These are phyloP conservation scores for Rosa persica DNA, from an alignment of 306 rosid genomes.

Conservation along the genomic window DNA sequence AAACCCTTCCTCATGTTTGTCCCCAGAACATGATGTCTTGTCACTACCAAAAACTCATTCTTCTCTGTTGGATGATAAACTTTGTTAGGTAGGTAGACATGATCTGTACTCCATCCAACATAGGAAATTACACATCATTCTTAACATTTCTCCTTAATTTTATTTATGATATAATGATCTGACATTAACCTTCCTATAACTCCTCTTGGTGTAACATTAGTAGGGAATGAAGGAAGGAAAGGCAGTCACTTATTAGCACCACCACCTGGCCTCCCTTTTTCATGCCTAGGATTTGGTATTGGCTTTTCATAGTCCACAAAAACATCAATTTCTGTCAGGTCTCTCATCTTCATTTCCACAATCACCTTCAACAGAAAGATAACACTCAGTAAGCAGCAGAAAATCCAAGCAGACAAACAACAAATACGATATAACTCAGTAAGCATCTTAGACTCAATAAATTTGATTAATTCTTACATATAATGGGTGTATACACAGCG, in stretches of 20 bases:
- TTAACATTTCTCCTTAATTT: background rate
- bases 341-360: conserved; percentile 15
- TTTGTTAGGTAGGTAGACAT: background rate
- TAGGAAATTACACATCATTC: background rate
- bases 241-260: background rate
- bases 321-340: conserved; percentile 10
- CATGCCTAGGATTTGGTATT: conserved; percentile 25
- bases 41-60: background rate
- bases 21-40: background rate
- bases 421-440: background rate
- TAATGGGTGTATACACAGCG: background rate
- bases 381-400: background rate
- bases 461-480: background rate
- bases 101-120: background rate
- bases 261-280: conserved; percentile 23
- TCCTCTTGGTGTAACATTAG: background rate
- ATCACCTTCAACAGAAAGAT: conserved; percentile 12
- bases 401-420: background rate
- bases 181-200: background rate
- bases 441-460: background rate
- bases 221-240: conserved; percentile 2
- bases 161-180: background rate
- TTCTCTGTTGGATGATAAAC: background rate
- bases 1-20: background rate
- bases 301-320: conserved; percentile 23